phyloP scores from a whole-genome alignment of 139 green algal species.

The Microglena sp. region DNA sequence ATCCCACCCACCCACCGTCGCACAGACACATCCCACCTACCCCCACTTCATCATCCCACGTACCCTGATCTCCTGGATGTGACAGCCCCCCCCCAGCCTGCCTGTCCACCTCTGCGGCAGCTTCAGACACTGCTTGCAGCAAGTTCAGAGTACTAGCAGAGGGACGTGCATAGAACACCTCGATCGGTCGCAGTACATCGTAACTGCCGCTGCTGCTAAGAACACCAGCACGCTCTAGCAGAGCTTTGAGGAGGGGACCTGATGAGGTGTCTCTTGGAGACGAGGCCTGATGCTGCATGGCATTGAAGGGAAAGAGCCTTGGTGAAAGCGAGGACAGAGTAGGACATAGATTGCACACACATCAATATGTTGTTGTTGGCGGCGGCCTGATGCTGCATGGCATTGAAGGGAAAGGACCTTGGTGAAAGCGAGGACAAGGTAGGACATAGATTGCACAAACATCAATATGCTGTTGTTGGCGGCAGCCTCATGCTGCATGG shows the following conservation, averaged over 20 bases:
- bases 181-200: constrained; percentile 1
- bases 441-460: too few species aligned
- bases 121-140: constrained; percentile 10
- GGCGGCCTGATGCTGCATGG: constrained; percentile 3
- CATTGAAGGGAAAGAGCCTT: background rate
- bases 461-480: too few species aligned
- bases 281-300: constrained; percentile 4
- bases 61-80: constrained; percentile 10
- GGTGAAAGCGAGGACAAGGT: background rate
- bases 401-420: background rate
- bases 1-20: too few species aligned
- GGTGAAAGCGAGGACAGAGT: background rate
- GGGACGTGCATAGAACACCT: constrained; percentile 26
- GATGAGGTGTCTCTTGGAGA: too few species aligned
- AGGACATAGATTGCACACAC: too few species aligned
- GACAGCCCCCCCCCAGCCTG: constrained; percentile 10
- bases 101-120: background rate
- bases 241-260: too few species aligned
- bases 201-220: background rate
- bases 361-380: too few species aligned
- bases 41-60: too few species aligned
- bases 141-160: constrained; percentile 7
- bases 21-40: too few species aligned
- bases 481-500: background rate
- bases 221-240: background rate